phyloP scores from a whole-genome alignment of 2,329 filamentous ascomycete species.

The Colletotrichum shisoi region DNA sequence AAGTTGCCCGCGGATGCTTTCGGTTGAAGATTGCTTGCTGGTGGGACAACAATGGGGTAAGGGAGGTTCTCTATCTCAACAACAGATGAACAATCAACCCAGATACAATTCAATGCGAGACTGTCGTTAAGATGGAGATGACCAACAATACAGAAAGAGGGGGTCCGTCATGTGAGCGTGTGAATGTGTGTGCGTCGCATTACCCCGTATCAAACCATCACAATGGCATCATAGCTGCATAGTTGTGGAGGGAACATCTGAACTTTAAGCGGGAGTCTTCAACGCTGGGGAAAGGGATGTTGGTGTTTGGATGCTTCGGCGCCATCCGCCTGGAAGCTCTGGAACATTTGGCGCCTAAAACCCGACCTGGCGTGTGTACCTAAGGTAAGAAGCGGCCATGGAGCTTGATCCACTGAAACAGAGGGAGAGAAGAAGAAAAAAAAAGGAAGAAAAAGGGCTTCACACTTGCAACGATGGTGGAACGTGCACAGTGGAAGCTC shows the following conservation, averaged over 20 bases:
- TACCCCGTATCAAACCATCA: constrained; percentile 18
- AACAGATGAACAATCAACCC: constrained; percentile 2
- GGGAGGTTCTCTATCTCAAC: not conserved
- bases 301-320: not conserved
- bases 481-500: not conserved
- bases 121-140: not conserved
- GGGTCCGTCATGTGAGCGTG: not conserved
- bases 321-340: constrained; percentile 10
- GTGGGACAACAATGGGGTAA: not conserved
- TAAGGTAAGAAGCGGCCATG: not conserved
- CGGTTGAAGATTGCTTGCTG: not conserved
- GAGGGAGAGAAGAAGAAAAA: too few species aligned
- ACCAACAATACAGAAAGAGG: not conserved
- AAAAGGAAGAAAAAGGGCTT: too few species aligned
- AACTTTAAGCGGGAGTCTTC: constrained; percentile 13
- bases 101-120: not conserved
- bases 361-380: not conserved
- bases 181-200: not conserved
- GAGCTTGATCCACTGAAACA: constrained; percentile 6
- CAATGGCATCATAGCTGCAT: constrained; percentile 24
- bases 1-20: constrained; percentile 6
- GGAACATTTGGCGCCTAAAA: not conserved
- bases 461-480: not conserved
- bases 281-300: not conserved
- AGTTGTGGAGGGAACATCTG: constrained; percentile 11